phyloP scores from a whole-genome alignment of 352 stramenopile species.

The Pythium grandisporangium region DNA sequence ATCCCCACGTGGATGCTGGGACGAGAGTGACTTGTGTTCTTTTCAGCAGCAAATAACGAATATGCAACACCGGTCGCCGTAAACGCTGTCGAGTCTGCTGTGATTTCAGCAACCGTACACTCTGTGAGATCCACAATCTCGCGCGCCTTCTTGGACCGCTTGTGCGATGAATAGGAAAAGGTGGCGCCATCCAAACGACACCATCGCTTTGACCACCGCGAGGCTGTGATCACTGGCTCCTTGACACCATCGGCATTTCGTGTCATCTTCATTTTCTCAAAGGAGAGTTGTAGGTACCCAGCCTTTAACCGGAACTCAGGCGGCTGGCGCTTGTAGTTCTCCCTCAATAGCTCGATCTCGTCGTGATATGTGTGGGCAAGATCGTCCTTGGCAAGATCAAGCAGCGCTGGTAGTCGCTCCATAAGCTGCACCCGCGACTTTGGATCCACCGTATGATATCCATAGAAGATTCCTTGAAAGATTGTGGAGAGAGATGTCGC shows the following conservation, averaged over 20 bases:
- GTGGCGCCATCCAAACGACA: slow-evolving; percentile 66
- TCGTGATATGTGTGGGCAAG: slow-evolving; percentile 80
- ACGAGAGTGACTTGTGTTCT: slow-evolving; percentile 21
- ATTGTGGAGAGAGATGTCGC: too few relatives aligned
- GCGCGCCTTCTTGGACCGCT: slow-evolving; percentile 57
- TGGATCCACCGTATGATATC: slow-evolving; percentile 55
- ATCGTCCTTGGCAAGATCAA: slow-evolving; percentile 70
- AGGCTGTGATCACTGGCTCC: slow-evolving; percentile 41
- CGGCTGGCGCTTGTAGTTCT: slow-evolving; percentile 79
- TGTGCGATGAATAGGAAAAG: slow-evolving; percentile 80
- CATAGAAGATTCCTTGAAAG: slow-evolving; percentile 71
- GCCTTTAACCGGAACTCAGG: slow-evolving; percentile 76
- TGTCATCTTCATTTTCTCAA: slow-evolving; percentile 48
- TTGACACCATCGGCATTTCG: slow-evolving; percentile 52
- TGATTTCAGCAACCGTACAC: slow-evolving; percentile 69
- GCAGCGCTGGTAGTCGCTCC: slow-evolving; percentile 53
- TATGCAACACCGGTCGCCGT: slow-evolving; percentile 38
- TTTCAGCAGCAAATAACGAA: slow-evolving; percentile 55
- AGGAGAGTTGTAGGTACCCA: slow-evolving; percentile 65
- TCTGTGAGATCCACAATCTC: slow-evolving; percentile 65
- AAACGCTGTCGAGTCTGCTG: slow-evolving; percentile 17
- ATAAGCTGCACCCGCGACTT: slow-evolving; percentile 46
- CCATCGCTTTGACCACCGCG: slow-evolving; percentile 79
- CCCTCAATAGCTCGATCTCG: slow-evolving; percentile 67
- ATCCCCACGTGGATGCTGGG: slow-evolving; percentile 67